These are phyloP conservation scores for Kodamaea neixiangensis DNA, from an alignment of 805 yeast species.

Conservation along the genomic window DNA sequence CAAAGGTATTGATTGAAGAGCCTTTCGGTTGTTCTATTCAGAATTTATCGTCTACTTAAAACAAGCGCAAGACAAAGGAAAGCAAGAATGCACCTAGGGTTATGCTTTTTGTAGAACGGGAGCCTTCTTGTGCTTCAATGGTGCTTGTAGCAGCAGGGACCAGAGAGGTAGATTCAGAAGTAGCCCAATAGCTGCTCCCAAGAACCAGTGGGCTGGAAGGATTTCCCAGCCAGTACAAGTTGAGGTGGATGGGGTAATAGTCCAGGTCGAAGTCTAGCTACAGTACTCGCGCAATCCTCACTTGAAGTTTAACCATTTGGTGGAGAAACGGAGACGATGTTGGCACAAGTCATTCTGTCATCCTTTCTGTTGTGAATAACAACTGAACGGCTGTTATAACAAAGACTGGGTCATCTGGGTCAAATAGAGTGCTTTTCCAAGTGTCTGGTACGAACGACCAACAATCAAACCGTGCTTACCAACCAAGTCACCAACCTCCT, in stretches of 20 bases:
- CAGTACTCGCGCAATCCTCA: no score
- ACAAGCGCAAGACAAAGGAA: neutral
- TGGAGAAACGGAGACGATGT: conserved; percentile 21
- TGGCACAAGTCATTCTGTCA: conserved; percentile 41
- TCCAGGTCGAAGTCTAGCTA: no score
- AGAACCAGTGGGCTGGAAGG: no score
- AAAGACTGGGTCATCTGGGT: conserved; percentile 20
- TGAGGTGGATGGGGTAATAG: no score
- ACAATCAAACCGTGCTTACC: conserved; percentile 39
- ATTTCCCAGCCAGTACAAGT: neutral
- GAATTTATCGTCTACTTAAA: neutral
- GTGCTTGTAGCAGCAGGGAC: no score
- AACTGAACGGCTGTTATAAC: conserved; percentile 30
- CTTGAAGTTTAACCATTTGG: no score
- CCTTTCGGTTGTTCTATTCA: neutral
- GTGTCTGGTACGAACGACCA: conserved; percentile 25
- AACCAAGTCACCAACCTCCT: conserved; percentile 40
- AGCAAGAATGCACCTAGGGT: neutral
- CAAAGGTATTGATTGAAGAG: neutral
- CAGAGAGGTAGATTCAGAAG: neutral
- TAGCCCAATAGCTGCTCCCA: no score
- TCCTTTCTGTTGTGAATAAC: conserved; percentile 37
- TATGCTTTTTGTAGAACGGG: neutral
- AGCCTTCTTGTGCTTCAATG: no score
- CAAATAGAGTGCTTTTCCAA: conserved; percentile 24